A percentile compares a stretch with the other conserved stretches of the same genome.
Evolutionary conservation across 164 flowering plant species (phyloP).

Genomic region (Amborella trichopoda): DNA sequence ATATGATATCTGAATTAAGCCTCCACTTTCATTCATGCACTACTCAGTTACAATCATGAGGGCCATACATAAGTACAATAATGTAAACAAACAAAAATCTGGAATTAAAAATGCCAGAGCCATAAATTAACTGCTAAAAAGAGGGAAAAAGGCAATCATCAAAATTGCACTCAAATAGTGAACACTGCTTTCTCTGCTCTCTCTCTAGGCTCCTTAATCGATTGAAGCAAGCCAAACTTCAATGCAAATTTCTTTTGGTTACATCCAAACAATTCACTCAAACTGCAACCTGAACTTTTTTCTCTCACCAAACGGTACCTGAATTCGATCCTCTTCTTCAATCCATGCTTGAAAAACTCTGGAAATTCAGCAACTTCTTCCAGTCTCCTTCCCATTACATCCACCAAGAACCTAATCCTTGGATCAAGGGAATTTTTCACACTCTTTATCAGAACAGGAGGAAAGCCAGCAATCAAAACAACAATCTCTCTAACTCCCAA

Average conservation of each 20-base stretch:
- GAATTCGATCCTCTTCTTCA: slow-evolving; percentile 72
- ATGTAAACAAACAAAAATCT: too few species aligned
- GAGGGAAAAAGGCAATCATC: too few species aligned
- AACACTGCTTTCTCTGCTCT: too few species aligned
- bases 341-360: slow-evolving; percentile 63
- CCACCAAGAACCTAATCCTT: slow-evolving; percentile 59
- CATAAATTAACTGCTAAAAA: too few species aligned
- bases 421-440: slow-evolving; percentile 75
- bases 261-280: slow-evolving; percentile 82
- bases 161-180: too few species aligned
- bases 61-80: too few species aligned
- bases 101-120: too few species aligned
- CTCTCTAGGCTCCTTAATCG: too few species aligned
- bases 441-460: slow-evolving; percentile 84
- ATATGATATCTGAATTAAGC: too few species aligned
- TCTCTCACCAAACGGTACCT: slow-evolving; percentile 60
- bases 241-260: slow-evolving; percentile 55
- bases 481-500: slow-evolving; percentile 52
- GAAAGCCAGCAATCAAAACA: slow-evolving; percentile 60
- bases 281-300: slow-evolving; percentile 38
- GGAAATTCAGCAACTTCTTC: slow-evolving; percentile 72
- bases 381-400: slow-evolving; percentile 65
- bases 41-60: too few species aligned
- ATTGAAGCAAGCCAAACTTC: slow-evolving; percentile 38
- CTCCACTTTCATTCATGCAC: too few species aligned